These are phyloP conservation scores for Venturia carpophila DNA, from an alignment of 2,329 filamentous ascomycete genomes.

Conservation along the genomic window DNA sequence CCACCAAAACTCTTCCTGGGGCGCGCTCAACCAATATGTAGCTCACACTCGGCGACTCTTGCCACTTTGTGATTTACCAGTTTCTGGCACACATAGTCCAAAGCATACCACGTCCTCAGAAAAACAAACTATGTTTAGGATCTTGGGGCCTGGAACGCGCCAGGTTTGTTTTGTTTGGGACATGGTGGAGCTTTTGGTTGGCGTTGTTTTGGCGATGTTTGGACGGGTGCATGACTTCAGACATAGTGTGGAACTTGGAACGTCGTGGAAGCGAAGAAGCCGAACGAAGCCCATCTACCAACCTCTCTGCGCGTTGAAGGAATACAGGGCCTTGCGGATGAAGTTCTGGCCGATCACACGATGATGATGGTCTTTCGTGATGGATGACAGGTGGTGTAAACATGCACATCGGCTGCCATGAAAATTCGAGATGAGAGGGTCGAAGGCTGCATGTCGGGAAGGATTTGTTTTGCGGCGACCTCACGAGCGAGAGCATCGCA, in stretches of 20 bases:
- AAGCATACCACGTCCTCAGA: slow-evolving; percentile 3
- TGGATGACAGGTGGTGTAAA: neutral
- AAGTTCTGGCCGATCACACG: neutral
- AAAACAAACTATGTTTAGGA: neutral
- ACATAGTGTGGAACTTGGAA: neutral
- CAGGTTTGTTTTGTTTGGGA: slow-evolving; percentile 5
- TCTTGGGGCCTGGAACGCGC: slow-evolving; percentile 1
- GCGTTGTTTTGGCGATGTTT: neutral
- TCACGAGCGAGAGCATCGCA: neutral
- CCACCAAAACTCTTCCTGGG: slow-evolving; percentile 76
- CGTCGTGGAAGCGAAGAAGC: neutral
- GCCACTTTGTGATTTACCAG: neutral
- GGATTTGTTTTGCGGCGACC: neutral
- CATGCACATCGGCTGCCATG: neutral
- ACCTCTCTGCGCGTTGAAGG: neutral
- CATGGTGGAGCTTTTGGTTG: neutral
- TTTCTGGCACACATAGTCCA: neutral
- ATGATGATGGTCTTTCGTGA: neutral
- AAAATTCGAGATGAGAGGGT: neutral
- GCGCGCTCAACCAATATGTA: slow-evolving; percentile 1
- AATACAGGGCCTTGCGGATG: neutral
- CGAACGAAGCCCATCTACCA: neutral
- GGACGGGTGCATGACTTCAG: neutral
- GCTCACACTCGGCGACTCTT: neutral
- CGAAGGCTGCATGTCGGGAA: neutral